Evolutionary conservation across 257 asterid species (phyloP).

Genomic region (Forsythia viridissima): DNA sequence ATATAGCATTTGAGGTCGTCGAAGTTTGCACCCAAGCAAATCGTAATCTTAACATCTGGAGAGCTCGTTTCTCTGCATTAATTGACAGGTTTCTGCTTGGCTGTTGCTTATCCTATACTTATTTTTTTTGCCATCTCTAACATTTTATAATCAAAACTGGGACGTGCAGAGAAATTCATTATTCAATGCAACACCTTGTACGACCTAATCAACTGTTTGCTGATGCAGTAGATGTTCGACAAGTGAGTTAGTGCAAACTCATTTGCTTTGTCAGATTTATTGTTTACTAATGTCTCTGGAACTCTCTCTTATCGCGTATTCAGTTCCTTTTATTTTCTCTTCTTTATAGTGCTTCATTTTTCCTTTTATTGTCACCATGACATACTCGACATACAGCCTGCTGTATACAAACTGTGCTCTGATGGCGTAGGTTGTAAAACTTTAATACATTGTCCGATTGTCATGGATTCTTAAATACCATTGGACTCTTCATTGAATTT

Average conservation of each 20-base stretch:
- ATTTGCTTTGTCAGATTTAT: conserved; percentile 2
- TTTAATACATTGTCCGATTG: not conserved
- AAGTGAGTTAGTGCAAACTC: conserved; percentile 52
- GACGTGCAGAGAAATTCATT: conserved; percentile 74
- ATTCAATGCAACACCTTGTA: conserved; percentile 68
- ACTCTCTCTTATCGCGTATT: conserved; percentile 12
- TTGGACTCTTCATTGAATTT: conserved; percentile 13
- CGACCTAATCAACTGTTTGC: conserved; percentile 83
- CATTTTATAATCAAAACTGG: conserved; percentile 25
- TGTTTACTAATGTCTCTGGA: conserved; percentile 4
- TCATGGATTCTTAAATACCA: conserved; percentile 1
- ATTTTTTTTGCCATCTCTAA: conserved; percentile 10
- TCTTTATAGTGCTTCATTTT: conserved; percentile 11
- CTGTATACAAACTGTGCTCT: not conserved
- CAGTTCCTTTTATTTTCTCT: conserved; percentile 1
- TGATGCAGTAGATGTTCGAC: conserved; percentile 97
- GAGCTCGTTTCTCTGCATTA: conserved; percentile 96
- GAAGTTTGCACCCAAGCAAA: conserved; percentile 83
- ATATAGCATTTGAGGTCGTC: conserved; percentile 92
- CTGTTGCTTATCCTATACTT: conserved; percentile 22
- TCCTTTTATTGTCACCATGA: conserved; percentile 12
- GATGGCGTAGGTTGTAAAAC: conserved; percentile 20
- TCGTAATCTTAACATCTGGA: conserved; percentile 73
- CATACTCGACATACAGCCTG: not conserved
- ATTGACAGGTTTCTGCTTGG: conserved; percentile 65